Evolutionary conservation across 164 flowering plant genomes (phyloP), one percentile per base, ranked within the genome.

Genomic region (Sedum album): DNA sequence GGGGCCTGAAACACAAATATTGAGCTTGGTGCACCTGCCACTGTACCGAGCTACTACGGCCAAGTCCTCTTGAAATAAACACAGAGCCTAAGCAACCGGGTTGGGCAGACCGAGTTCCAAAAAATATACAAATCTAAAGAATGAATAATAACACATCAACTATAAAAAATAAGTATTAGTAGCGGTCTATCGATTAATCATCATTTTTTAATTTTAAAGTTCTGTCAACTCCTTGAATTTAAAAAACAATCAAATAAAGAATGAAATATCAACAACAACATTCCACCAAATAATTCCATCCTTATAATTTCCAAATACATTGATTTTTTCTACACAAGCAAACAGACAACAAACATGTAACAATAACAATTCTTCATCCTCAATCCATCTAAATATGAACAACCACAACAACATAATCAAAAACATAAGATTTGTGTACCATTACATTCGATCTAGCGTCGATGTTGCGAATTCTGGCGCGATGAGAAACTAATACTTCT

Each of bases 401-500:
- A 44, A 7, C 15, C 11, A 44, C 48, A 44, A 44, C 48, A 44
- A 44, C 17, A 44, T 44, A 15, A 44, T 17, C 48, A 18, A 41
- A 2, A 41, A 41, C 8, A 7, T 9, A 44, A 17, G 7, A 35
- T 3, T 35, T 3, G 7, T 7, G 3, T 3, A 35, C 7, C 38
- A 35, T n/a, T n/a, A n/a, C n/a, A n/a, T n/a, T n/a, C n/a, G n/a
- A n/a, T n/a, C n/a, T n/a, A n/a, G n/a, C n/a, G n/a, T 39, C 8
- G 13, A 39, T 39, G 13, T 39, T 14, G 13, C 13, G 8, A 14
- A 39, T 8, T 8, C 13, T 14, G 42, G 1, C 42, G 15, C 41
- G 78, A 74, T 1, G 74, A 66, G 74, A 53, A 80, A 49, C 71
- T 75, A 71, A 88, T 79, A 77, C 76, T 80, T 68, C 82, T 79